These are phyloP conservation scores for Populus hybrid DNA, from an alignment of 441 rosid species.

Conservation along the genomic window DNA sequence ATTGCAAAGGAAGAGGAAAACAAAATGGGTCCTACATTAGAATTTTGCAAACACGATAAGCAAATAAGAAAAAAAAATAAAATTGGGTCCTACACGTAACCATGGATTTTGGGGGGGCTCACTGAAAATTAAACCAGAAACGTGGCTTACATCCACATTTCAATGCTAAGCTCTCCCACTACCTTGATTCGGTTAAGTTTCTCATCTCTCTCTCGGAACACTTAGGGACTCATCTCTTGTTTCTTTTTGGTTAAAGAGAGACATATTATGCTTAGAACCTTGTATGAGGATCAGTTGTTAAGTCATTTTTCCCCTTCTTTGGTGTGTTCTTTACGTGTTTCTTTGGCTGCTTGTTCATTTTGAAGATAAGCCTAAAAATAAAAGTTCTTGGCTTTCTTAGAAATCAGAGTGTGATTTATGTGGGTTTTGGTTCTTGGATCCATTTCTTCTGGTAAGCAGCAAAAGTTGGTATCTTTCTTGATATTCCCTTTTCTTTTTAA, in stretches of 20 bases:
- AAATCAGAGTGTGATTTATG: constrained; percentile 19
- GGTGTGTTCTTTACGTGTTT: background rate
- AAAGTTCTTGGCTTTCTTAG: constrained; percentile 12
- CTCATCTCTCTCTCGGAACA: background rate
- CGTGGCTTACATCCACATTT: constrained; percentile 30
- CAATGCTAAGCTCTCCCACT: constrained; percentile 25
- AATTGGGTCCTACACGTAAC: constrained; percentile 21
- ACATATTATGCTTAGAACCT: background rate
- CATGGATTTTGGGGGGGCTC: constrained; percentile 14
- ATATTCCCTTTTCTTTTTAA: too few relatives aligned
- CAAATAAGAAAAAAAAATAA: too few relatives aligned
- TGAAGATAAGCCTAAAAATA: constrained; percentile 4
- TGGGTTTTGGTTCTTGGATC: constrained; percentile 33
- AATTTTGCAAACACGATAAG: background rate
- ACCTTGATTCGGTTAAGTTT: background rate
- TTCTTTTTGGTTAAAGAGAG: background rate
- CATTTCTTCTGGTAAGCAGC: constrained; percentile 31
- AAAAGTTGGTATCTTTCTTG: constrained; percentile 23
- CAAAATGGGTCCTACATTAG: background rate
- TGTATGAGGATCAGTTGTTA: background rate
- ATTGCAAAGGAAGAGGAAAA: background rate
- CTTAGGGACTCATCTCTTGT: too few relatives aligned
- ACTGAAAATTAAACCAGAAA: constrained; percentile 28
- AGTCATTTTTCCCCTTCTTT: background rate
- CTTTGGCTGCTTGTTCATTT: background rate